phyloP scores from a whole-genome alignment of 164 flowering plant species.

The Akebia trifoliata region DNA sequence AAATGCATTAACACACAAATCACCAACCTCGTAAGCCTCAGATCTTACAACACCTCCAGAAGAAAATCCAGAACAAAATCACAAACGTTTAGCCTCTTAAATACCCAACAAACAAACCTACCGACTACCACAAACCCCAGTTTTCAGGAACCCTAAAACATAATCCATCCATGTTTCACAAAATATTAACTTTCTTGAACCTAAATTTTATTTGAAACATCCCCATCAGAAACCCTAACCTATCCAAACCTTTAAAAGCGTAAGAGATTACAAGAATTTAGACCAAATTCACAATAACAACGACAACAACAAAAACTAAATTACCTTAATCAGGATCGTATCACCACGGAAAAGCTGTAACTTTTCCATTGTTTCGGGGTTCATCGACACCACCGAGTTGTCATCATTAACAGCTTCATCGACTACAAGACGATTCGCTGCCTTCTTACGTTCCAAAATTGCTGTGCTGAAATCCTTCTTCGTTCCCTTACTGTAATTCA shows the following conservation, averaged over 20 bases:
- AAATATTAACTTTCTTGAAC: background rate
- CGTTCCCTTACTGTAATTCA: slow-evolving; percentile 44
- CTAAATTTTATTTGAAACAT: background rate
- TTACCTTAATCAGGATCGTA: slow-evolving; percentile 70
- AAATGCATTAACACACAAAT: background rate
- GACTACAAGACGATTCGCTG: slow-evolving; percentile 68
- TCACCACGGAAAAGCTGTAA: slow-evolving; percentile 83
- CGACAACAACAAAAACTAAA: background rate
- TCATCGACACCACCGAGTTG: slow-evolving; percentile 71
- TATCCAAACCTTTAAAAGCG: background rate
- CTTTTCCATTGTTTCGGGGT: slow-evolving; percentile 82
- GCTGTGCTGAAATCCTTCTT: slow-evolving; percentile 85
- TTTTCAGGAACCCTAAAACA: background rate
- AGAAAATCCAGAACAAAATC: background rate
- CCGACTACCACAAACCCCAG: background rate
- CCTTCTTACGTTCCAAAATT: slow-evolving; percentile 78
- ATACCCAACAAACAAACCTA: background rate
- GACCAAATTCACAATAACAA: background rate
- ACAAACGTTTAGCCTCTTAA: background rate
- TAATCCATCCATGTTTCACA: background rate
- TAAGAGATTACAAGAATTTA: background rate
- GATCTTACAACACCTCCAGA: background rate
- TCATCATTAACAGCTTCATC: slow-evolving; percentile 81
- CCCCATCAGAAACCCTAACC: background rate
- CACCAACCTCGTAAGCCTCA: background rate